Conservation (phyloP, 192 early-diverging fungal species). For the Coemansia sp. region DNA sequence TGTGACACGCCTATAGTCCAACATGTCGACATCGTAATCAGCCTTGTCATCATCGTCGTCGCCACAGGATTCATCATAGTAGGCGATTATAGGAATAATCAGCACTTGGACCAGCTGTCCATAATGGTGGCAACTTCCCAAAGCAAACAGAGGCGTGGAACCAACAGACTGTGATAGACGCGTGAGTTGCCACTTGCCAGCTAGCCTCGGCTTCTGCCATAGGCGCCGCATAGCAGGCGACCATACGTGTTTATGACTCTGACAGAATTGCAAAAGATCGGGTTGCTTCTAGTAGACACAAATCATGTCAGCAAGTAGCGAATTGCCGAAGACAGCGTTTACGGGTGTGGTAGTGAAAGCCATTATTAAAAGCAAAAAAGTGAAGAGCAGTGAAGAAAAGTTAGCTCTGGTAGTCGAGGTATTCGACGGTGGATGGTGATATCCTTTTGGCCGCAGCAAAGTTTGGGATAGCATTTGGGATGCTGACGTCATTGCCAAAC, state of each 20-base stretch:
- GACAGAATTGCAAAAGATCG: neutral
- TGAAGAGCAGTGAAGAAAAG: neutral
- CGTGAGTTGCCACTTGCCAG: neutral
- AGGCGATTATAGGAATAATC: slow-evolving; percentile 15
- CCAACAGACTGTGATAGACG: neutral
- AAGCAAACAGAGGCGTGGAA: neutral
- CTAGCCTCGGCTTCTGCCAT: neutral
- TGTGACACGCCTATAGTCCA: neutral
- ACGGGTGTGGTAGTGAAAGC: neutral
- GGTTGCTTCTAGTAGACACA: neutral
- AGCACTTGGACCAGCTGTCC: slow-evolving; percentile 17
- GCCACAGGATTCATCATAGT: neutral
- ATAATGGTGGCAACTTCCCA: slow-evolving; percentile 1
- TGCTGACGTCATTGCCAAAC: too few species aligned
- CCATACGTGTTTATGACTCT: slow-evolving; percentile 11
- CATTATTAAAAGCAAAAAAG: neutral
- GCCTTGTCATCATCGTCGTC: slow-evolving; percentile 3
- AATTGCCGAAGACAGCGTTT: neutral
- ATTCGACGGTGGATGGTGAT: too few species aligned
- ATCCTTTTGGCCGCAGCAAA: too few species aligned
- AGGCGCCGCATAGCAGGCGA: slow-evolving; percentile 5
- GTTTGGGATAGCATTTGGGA: too few species aligned
- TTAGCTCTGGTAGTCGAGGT: too few species aligned
- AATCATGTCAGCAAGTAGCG: neutral
- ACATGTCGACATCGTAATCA: neutral